These are phyloP conservation scores for Pleurotus eryngii DNA, from an alignment of 768 basidiomycete species.

Conservation along the genomic window DNA sequence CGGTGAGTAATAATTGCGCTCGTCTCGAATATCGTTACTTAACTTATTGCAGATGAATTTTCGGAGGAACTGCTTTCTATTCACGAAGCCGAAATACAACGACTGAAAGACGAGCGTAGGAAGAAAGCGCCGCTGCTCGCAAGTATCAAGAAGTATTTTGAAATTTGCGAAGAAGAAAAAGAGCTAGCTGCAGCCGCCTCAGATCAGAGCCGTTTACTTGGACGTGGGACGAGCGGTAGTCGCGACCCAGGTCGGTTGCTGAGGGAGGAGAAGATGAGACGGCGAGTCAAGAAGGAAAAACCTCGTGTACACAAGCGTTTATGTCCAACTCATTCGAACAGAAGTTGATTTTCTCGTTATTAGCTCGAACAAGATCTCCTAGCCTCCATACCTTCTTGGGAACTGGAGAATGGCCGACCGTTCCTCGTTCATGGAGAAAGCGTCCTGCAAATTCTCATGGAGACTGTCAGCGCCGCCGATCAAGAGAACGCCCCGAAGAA, in stretches of 20 bases:
- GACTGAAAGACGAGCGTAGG: slow-evolving; percentile 79
- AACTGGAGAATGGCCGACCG: slow-evolving; percentile 62
- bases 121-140: slow-evolving; percentile 74
- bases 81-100: slow-evolving; percentile 82
- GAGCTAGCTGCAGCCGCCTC: slow-evolving; percentile 78
- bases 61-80: slow-evolving; percentile 83
- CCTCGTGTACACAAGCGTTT: slow-evolving; percentile 63
- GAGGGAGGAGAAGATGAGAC: slow-evolving; percentile 96
- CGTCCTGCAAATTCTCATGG: slow-evolving; percentile 75
- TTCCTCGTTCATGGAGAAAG: slow-evolving; percentile 87
- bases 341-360: background rate
- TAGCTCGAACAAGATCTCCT: slow-evolving; percentile 91
- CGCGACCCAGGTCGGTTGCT: slow-evolving; percentile 84
- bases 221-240: slow-evolving; percentile 51
- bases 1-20: slow-evolving; percentile 43
- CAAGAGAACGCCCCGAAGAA: slow-evolving; percentile 76
- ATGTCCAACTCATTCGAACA: background rate
- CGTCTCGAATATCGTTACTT: background rate
- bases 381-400: slow-evolving; percentile 79
- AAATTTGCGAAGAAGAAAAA: slow-evolving; percentile 86
- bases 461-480: slow-evolving; percentile 63
- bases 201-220: slow-evolving; percentile 79
- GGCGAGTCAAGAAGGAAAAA: slow-evolving; percentile 88
- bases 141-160: slow-evolving; percentile 83
- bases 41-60: slow-evolving; percentile 59